A percentile compares a stretch with the other conserved stretches of the same genome.
These are phyloP conservation scores for Ensete ventricosum DNA, from an alignment of 176 grass and related monocot genomes.

Conservation along the genomic window DNA sequence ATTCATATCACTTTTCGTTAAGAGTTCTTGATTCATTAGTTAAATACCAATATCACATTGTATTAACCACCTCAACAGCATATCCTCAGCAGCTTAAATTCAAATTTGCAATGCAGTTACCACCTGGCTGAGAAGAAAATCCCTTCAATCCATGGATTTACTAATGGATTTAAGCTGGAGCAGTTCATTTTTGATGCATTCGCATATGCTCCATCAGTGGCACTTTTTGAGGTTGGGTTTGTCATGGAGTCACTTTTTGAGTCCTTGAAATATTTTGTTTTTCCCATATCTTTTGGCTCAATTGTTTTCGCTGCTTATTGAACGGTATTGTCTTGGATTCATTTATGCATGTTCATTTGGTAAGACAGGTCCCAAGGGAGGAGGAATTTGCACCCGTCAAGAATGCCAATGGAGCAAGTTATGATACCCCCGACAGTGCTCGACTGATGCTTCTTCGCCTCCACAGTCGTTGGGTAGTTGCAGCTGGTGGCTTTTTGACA, in stretches of 20 bases:
- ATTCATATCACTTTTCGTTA: too few relatives aligned
- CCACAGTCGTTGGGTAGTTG: slow-evolving; percentile 86
- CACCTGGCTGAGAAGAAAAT: slow-evolving; percentile 86
- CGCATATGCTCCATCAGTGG: slow-evolving; percentile 66
- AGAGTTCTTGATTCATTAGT: too few relatives aligned
- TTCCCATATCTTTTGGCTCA: too few relatives aligned
- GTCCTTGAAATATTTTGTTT: too few relatives aligned
- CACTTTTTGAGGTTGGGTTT: slow-evolving; percentile 65
- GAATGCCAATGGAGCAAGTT: slow-evolving; percentile 75
- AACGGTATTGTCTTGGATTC: background rate
- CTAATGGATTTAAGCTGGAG: slow-evolving; percentile 76
- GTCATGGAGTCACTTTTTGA: background rate
- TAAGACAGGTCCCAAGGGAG: slow-evolving; percentile 54
- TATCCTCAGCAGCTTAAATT: too few relatives aligned
- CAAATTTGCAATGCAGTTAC: slow-evolving; percentile 36
- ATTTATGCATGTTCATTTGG: slow-evolving; percentile 3
- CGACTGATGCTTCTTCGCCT: slow-evolving; percentile 81
- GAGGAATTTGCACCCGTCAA: slow-evolving; percentile 97
- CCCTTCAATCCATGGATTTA: slow-evolving; percentile 72
- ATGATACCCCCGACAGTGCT: slow-evolving; percentile 77
- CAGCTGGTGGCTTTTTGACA: slow-evolving; percentile 83
- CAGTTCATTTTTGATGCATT: slow-evolving; percentile 90
- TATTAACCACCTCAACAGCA: too few relatives aligned
- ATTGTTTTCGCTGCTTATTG: too few relatives aligned
- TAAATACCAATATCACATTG: too few relatives aligned